Evolutionary conservation across 2,329 filamentous ascomycete genomes (phyloP), one percentile per base, ranked within the genome.

Genomic region (Colletotrichum lini): DNA sequence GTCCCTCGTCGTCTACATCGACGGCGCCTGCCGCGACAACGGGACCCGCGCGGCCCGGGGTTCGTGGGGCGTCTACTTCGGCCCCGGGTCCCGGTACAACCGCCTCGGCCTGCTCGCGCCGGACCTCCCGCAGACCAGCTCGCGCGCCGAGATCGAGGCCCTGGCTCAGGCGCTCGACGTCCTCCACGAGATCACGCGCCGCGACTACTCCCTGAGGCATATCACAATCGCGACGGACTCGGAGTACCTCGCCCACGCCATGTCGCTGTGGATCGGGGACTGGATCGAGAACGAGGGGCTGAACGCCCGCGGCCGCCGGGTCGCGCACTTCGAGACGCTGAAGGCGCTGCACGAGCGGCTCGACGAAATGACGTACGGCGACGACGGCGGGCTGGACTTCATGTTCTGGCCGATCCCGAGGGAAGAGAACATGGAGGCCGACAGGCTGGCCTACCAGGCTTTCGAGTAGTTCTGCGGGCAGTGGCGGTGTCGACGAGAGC

Each of bases 41-140:
- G 77, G 77, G 4, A 74, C 53, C 7, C 72, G 64, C 0, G 56
- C 56, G 1, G 77, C 77, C 6, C 72, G 65, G 8, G 76, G 72
- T 0, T 44, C 74, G 13, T 79, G 76, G 75, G 74, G 71, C 23
- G 76, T 77, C 21, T 78, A 73, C 50, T 76, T 77, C 58, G 78
- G 77, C 3, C 73, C 73, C 8, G 42, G 65, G 18, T 79, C 76
- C 12, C 59, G 56, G 21, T 61, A 75, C 64, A 79, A 78, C 60
- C 53, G 58, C 6, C 9, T 52, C 40, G 66, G 66, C 35, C 52
- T 57, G 23, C 61, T 69, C 23, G 13, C 53, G 9, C 65, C 60
- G 10, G n/a, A 50, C 1, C 59, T 67, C 21, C 70, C 69, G 8
- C 74, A 74, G 65, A 77, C 72, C 16, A 71, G 40, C 49, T 44